A percentile compares a stretch with the other conserved stretches of the same genome.
These are phyloP conservation scores for Fusarium sp. DNA, from an alignment of 2,329 filamentous ascomycete species.

Conservation along the genomic window DNA sequence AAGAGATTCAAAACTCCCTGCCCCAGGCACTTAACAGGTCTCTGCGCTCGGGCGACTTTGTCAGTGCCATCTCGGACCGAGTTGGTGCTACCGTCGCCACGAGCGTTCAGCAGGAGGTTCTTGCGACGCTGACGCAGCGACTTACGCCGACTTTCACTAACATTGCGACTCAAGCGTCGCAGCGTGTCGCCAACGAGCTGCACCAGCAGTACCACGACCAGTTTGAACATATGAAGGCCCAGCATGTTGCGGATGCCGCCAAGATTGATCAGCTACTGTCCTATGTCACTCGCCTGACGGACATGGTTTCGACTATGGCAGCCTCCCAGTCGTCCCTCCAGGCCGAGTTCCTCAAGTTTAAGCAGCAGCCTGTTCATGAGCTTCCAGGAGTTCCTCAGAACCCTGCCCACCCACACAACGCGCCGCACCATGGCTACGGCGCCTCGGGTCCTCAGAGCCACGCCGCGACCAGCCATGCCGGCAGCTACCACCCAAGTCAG, in stretches of 20 bases:
- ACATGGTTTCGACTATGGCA: slow-evolving; percentile 80
- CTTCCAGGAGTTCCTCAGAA: slow-evolving; percentile 53
- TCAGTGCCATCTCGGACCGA: slow-evolving; percentile 79
- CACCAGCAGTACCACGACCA: slow-evolving; percentile 73
- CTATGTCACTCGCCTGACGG: slow-evolving; percentile 76
- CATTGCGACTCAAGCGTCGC: slow-evolving; percentile 76
- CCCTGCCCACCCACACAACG: slow-evolving; percentile 40
- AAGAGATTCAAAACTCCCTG: slow-evolving; percentile 80
- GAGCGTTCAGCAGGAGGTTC: slow-evolving; percentile 80
- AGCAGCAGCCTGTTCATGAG: slow-evolving; percentile 65
- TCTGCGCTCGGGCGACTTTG: slow-evolving; percentile 81
- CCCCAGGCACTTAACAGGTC: slow-evolving; percentile 71
- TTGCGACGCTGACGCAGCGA: slow-evolving; percentile 71
- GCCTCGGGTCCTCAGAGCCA: slow-evolving; percentile 45
- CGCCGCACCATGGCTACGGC: slow-evolving; percentile 50
- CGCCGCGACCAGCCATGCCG: slow-evolving; percentile 50
- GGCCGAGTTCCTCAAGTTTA: slow-evolving; percentile 72
- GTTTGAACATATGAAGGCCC: slow-evolving; percentile 66
- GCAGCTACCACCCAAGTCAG: slow-evolving; percentile 55
- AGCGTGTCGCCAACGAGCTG: slow-evolving; percentile 78
- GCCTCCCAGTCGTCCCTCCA: slow-evolving; percentile 79
- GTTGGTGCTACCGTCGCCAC: slow-evolving; percentile 77
- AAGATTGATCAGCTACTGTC: slow-evolving; percentile 83
- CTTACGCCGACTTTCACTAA: slow-evolving; percentile 78
- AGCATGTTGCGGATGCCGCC: slow-evolving; percentile 65